Evolutionary conservation across 2,329 filamentous ascomycete species (phyloP).

Genomic region (Talaromyces amestolkiae): DNA sequence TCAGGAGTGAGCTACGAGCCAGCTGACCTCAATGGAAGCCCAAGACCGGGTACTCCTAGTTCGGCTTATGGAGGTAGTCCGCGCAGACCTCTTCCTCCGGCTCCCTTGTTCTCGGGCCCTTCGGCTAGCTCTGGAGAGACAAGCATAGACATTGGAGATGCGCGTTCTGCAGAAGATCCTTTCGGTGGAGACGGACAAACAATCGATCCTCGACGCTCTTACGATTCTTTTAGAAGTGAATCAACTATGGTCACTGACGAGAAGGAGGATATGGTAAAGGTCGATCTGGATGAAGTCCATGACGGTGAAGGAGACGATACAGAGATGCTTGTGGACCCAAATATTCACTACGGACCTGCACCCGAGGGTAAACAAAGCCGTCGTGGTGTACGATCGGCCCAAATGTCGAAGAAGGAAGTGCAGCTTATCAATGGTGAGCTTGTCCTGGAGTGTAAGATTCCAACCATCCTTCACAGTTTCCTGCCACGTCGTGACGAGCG

Average conservation of each 20-base stretch:
- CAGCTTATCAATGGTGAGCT: conserved; percentile 96
- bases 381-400: conserved; percentile 78
- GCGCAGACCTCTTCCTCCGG: conserved; percentile 79
- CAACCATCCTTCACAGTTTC: conserved; percentile 96
- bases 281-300: conserved; percentile 46
- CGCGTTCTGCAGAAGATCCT: conserved; percentile 70
- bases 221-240: conserved; percentile 61
- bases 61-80: conserved; percentile 86
- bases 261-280: conserved; percentile 41
- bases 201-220: conserved; percentile 57
- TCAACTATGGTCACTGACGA: conserved; percentile 59
- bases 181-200: conserved; percentile 57
- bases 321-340: conserved; percentile 63
- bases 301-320: conserved; percentile 47
- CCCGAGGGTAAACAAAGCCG: conserved; percentile 83
- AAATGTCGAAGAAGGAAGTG: conserved; percentile 91
- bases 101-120: conserved; percentile 72
- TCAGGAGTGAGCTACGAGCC: conserved; percentile 76
- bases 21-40: conserved; percentile 81
- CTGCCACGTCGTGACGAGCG: conserved; percentile 86
- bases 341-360: conserved; percentile 75
- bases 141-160: conserved; percentile 53
- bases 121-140: conserved; percentile 42
- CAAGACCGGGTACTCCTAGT: conserved; percentile 84
- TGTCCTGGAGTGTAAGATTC: conserved; percentile 97